A percentile compares a stretch with the other conserved stretches of the same genome.
Conservation (phyloP, 345 rosid genomes). For the Rhizophora apiculata region DNA sequence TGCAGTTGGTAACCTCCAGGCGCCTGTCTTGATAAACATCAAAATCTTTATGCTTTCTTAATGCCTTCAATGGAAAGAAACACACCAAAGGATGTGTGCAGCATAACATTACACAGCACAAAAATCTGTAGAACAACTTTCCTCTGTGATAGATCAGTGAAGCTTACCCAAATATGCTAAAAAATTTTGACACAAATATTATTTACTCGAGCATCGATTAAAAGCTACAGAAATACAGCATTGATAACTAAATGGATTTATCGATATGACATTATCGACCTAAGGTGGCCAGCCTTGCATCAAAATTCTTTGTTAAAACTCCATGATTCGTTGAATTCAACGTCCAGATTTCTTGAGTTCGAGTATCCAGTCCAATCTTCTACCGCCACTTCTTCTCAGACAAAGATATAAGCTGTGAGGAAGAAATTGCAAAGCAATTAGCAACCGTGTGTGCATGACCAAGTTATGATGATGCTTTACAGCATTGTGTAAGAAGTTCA, state of each 20-base stretch:
- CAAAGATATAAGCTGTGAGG: constrained; percentile 53
- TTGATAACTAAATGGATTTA: constrained; percentile 12
- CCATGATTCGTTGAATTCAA: background rate
- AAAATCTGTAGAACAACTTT: background rate
- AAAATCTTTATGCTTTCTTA: too few species aligned
- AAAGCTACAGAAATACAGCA: constrained; percentile 14
- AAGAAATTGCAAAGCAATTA: constrained; percentile 6
- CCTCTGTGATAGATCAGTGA: background rate
- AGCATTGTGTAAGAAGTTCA: background rate
- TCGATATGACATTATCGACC: constrained; percentile 12
- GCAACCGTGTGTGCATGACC: background rate
- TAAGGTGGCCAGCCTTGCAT: background rate
- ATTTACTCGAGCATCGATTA: background rate
- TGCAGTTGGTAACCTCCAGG: too few species aligned
- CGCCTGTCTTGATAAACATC: too few species aligned
- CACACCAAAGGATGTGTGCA: too few species aligned
- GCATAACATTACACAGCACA: too few species aligned
- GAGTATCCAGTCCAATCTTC: constrained; percentile 9
- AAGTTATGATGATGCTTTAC: background rate
- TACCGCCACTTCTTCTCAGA: constrained; percentile 39
- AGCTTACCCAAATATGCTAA: background rate
- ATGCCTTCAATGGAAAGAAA: too few species aligned
- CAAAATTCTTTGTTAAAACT: background rate
- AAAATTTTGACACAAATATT: background rate
- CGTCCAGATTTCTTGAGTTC: background rate